phyloP scores from a whole-genome alignment of 2,329 filamentous ascomycete genomes.

The Tothia fuscella region DNA sequence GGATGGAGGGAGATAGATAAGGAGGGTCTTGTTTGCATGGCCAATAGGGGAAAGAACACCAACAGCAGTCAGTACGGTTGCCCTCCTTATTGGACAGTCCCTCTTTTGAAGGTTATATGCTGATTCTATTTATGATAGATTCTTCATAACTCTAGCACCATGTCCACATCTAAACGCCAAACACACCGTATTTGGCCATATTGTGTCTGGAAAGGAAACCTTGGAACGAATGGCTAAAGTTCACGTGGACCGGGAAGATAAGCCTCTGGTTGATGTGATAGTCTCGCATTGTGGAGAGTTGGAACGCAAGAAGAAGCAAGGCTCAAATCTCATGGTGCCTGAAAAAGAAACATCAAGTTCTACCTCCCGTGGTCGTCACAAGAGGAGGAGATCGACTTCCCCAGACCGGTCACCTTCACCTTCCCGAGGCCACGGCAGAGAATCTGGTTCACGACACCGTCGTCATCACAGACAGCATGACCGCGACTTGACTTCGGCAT shows the following conservation, averaged over 20 bases:
- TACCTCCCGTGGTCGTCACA: conserved; percentile 11
- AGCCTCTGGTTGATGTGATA: conserved; percentile 24
- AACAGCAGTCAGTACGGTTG: conserved; percentile 28
- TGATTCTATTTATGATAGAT: conserved; percentile 15
- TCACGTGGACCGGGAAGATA: conserved; percentile 25
- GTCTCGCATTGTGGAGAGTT: conserved; percentile 29
- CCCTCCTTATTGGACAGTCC: neutral
- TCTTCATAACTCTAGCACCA: conserved; percentile 30
- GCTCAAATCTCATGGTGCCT: conserved; percentile 6
- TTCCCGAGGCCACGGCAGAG: conserved; percentile 20
- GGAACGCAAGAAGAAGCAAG: conserved; percentile 21
- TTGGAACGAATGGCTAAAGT: conserved; percentile 25
- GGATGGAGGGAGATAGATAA: conserved; percentile 29
- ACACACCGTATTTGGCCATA: conserved; percentile 29
- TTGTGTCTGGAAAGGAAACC: conserved; percentile 26
- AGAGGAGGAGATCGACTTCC: conserved; percentile 11
- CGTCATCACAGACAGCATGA: conserved; percentile 20
- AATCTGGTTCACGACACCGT: conserved; percentile 14
- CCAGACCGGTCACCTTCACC: conserved; percentile 14
- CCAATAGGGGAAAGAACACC: conserved; percentile 25
- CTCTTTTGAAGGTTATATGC: neutral
- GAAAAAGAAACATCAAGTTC: conserved; percentile 9
- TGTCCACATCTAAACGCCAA: conserved; percentile 29
- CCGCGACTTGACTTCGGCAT: conserved; percentile 19
- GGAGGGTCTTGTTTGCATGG: conserved; percentile 29